phyloP scores from a whole-genome alignment of 495 filamentous ascomycete genomes.

The Xylaria flabelliformis region DNA sequence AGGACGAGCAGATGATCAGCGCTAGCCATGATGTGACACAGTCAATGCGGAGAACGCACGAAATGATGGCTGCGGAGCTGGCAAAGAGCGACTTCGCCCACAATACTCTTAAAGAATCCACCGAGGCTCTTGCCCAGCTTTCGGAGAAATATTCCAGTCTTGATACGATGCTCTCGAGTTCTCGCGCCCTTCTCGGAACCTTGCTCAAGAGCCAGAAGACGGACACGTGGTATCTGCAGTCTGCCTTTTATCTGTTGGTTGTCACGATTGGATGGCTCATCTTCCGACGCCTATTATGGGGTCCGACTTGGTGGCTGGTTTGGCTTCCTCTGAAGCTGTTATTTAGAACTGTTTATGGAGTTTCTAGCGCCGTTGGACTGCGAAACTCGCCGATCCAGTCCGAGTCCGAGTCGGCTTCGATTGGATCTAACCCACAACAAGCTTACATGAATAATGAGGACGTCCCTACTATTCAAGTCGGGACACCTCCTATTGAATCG shows the following conservation, averaged over 20 bases:
- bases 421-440: conserved; percentile 24
- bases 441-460: conserved; percentile 56
- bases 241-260: conserved; percentile 79
- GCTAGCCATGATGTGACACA: conserved; percentile 85
- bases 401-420: conserved; percentile 38
- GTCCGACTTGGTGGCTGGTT: conserved; percentile 86
- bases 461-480: conserved; percentile 51
- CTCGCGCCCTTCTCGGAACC: conserved; percentile 75
- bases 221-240: conserved; percentile 96
- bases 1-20: conserved; percentile 69
- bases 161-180: conserved; percentile 74
- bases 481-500: conserved; percentile 25
- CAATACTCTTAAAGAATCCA: conserved; percentile 81
- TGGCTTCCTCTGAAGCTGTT: conserved; percentile 78
- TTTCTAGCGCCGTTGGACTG: conserved; percentile 46
- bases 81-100: conserved; percentile 85
- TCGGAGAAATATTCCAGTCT: conserved; percentile 79
- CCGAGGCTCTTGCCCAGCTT: conserved; percentile 78
- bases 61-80: conserved; percentile 81
- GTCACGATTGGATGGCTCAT: conserved; percentile 83
- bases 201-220: conserved; percentile 87
- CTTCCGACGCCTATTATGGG: conserved; percentile 82
- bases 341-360: conserved; percentile 52
- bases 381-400: conserved; percentile 46
- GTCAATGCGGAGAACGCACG: conserved; percentile 82